Conservation (phyloP, 2,329 filamentous ascomycete genomes). For the Pseudopyrenochaeta lycopersici region DNA sequence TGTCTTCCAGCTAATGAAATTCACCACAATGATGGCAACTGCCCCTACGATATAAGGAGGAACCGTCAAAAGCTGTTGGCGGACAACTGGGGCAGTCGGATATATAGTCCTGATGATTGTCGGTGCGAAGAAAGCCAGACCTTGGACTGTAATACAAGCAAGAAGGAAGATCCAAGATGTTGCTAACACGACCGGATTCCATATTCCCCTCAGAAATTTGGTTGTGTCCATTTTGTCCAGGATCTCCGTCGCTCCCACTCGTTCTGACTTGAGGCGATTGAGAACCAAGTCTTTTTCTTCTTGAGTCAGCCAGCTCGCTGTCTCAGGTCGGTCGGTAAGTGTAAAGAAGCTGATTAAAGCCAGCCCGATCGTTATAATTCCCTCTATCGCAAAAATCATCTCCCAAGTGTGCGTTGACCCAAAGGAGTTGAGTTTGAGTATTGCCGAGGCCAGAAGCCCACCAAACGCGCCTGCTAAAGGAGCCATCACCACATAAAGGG, state of each 20-base stretch:
- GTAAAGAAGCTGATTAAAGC: constrained; percentile 67
- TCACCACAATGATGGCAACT: constrained; percentile 68
- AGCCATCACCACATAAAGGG: constrained; percentile 72
- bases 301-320: constrained; percentile 67
- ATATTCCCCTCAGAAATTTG: constrained; percentile 68
- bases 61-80: constrained; percentile 72
- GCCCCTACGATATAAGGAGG: constrained; percentile 73
- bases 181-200: constrained; percentile 66
- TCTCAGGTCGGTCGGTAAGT: constrained; percentile 72
- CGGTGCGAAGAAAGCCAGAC: constrained; percentile 71
- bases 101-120: constrained; percentile 75
- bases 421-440: constrained; percentile 66
- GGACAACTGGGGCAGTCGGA: constrained; percentile 61
- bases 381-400: constrained; percentile 70
- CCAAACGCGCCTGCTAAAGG: constrained; percentile 74
- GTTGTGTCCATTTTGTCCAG: constrained; percentile 67
- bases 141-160: constrained; percentile 73
- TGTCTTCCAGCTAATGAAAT: constrained; percentile 65
- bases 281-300: constrained; percentile 71
- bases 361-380: constrained; percentile 66
- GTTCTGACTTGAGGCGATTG: constrained; percentile 71
- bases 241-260: constrained; percentile 65
- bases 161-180: constrained; percentile 67
- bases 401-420: constrained; percentile 64
- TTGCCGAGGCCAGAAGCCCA: constrained; percentile 67